These are phyloP conservation scores for Plasmopara viticola DNA, from an alignment of 352 stramenopile genomes.

Conservation along the genomic window DNA sequence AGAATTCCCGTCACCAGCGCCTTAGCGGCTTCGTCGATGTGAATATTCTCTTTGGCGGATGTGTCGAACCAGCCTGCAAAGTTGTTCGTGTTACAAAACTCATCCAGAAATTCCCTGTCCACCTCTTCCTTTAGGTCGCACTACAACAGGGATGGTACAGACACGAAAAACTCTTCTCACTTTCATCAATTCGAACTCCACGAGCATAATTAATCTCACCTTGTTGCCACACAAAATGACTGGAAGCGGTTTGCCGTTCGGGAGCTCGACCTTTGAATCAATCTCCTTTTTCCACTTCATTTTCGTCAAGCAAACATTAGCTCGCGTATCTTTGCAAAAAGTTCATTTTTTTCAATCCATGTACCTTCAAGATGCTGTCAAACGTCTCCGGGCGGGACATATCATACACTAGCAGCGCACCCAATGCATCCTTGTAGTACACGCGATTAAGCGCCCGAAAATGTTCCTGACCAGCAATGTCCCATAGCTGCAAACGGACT, in stretches of 20 bases:
- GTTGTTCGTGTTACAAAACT: constrained; percentile 86
- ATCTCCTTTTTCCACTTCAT: constrained; percentile 92
- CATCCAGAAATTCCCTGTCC: constrained; percentile 71
- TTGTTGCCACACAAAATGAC: constrained; percentile 93
- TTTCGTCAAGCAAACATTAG: constrained; percentile 2
- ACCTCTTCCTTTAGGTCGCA: constrained; percentile 82
- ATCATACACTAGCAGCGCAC: constrained; percentile 90
- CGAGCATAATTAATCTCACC: constrained; percentile 20
- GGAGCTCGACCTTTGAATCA: constrained; percentile 88
- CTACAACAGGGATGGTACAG: constrained; percentile 19
- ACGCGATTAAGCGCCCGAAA: constrained; percentile 91
- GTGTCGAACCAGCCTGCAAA: constrained; percentile 92
- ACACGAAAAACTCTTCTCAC: too few relatives aligned
- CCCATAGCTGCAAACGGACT: constrained; percentile 91
- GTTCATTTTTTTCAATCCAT: not conserved
- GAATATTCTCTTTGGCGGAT: constrained; percentile 89
- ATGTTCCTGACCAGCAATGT: constrained; percentile 92
- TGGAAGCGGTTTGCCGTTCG: constrained; percentile 86
- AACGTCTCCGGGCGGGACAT: constrained; percentile 89
- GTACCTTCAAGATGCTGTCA: constrained; percentile 78
- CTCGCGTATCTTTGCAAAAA: not conserved
- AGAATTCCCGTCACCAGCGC: constrained; percentile 75
- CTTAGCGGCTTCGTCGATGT: constrained; percentile 87
- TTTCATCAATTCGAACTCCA: not conserved
- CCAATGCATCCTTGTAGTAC: constrained; percentile 92